Evolutionary conservation across 1,284 basidiomycete genomes (phyloP).

Genomic region (Vanrija sp.): DNA sequence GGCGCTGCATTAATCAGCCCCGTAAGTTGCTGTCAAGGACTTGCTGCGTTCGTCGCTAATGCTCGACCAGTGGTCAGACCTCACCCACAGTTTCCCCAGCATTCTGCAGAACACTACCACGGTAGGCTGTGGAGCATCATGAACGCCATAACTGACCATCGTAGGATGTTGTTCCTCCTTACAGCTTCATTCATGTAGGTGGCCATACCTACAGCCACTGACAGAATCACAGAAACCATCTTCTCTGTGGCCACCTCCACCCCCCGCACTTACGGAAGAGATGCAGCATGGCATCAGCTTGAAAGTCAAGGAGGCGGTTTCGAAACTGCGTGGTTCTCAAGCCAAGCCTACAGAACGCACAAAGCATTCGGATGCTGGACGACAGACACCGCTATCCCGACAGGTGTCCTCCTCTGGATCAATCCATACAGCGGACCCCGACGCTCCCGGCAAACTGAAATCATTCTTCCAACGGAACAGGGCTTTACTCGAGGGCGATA

Average conservation of each 20-base stretch:
- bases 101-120: constrained; percentile 75
- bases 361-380: no score
- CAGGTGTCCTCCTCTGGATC: not conserved
- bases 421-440: constrained; percentile 8
- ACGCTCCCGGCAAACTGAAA: not conserved
- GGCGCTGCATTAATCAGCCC: constrained; percentile 82
- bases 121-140: constrained; percentile 49
- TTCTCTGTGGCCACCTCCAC: constrained; percentile 84
- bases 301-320: constrained; percentile 61
- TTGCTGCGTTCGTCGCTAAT: not conserved
- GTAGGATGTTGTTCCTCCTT: constrained; percentile 65
- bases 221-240: constrained; percentile 68
- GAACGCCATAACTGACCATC: constrained; percentile 3
- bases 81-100: constrained; percentile 92
- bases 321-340: not conserved
- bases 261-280: constrained; percentile 62
- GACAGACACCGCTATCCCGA: not conserved
- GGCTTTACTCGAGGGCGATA: not conserved
- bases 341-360: no score
- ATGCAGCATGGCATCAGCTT: constrained; percentile 63
- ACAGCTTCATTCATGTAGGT: constrained; percentile 49
- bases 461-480: not conserved
- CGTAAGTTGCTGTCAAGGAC: constrained; percentile 17
- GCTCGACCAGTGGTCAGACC: constrained; percentile 57
- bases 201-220: not conserved